phyloP scores from a whole-genome alignment of 2,329 filamentous ascomycete genomes.

The Hymenoscyphus infarciens region DNA sequence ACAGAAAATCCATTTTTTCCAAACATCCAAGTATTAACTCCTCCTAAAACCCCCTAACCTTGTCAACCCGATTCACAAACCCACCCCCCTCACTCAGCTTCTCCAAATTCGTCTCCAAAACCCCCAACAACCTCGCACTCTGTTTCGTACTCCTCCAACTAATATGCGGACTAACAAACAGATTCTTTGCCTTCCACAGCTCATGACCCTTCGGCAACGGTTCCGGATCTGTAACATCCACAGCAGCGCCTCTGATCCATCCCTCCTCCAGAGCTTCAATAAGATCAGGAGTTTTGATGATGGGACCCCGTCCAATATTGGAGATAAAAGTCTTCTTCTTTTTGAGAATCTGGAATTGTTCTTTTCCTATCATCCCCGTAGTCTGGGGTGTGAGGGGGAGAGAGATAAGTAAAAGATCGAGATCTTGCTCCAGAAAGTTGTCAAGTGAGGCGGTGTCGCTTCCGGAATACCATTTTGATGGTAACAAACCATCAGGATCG shows the following conservation, averaged over 20 bases:
- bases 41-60: conserved; percentile 4
- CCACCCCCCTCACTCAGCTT: conserved; percentile 2
- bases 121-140: conserved; percentile 1
- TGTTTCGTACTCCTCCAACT: conserved; percentile 9
- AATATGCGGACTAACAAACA: conserved; percentile 57
- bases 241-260: conserved; percentile 61
- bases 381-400: conserved; percentile 50
- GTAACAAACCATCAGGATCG: conserved; percentile 48
- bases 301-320: conserved; percentile 56
- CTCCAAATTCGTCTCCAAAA: conserved; percentile 8
- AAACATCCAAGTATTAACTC: neutral
- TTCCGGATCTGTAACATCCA: conserved; percentile 75
- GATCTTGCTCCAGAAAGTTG: conserved; percentile 46
- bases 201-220: conserved; percentile 65
- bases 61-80: conserved; percentile 12
- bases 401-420: conserved; percentile 52
- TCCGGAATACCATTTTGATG: conserved; percentile 50
- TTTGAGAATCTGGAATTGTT: conserved; percentile 47
- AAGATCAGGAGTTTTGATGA: conserved; percentile 55
- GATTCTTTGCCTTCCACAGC: conserved; percentile 67
- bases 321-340: conserved; percentile 56
- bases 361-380: conserved; percentile 46
- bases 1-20: too few relatives aligned
- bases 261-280: conserved; percentile 49
- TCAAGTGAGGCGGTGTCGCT: conserved; percentile 43